Evolutionary conservation across 2,329 filamentous ascomycete species (phyloP), one percentile per base, ranked within the genome.

Genomic region (Ophiocordyceps robertsii): DNA sequence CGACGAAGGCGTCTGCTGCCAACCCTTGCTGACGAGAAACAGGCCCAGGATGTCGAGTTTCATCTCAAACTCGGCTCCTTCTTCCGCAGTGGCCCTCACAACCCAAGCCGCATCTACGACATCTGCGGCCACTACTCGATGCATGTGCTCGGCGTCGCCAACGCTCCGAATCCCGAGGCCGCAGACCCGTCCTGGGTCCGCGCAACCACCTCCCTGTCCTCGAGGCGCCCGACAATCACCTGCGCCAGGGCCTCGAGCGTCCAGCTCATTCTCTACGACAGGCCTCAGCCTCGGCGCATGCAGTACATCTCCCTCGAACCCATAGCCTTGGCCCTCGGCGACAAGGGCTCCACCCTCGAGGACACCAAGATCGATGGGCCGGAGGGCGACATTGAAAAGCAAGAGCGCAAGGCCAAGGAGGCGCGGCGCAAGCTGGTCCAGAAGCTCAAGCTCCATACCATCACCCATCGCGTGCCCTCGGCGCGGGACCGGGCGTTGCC

Each of bases 251-350:
- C 78, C 6, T 70, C 83, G 17, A 86, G 80, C 38, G 77, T 94
- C 38, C 92, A 98, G 57, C 75, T 95, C 37, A 84, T 96, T 44
- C 71, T 93, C 44, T 98, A 93, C 61, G 80, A 95, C 53, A 74
- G 89, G 38, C 92, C 92, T 1, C 75, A 83, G 44, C 90, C 92
- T 0, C 79, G 74, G 29, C 77, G 80, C 43, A 96, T 98, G 92
- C 90, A 98, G 62, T 98, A 96, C 61, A 82, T 96, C 52, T 98
- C 92, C 1, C 69, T 95, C 17, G 76, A 79, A 27, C 90, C 92
- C 0, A 96, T 98, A 41, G 82, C 88, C 1, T 70, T 98, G 36
- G 88, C 88, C 1, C 68, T 98, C 13, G 84, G 75, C 3, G 84
- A 90, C 56, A 87, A 90, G 52, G 65, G 65, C 13, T 61, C 68